Conservation (phyloP, 2,329 filamentous ascomycete genomes). For the Thermomyces lanuginosus region DNA sequence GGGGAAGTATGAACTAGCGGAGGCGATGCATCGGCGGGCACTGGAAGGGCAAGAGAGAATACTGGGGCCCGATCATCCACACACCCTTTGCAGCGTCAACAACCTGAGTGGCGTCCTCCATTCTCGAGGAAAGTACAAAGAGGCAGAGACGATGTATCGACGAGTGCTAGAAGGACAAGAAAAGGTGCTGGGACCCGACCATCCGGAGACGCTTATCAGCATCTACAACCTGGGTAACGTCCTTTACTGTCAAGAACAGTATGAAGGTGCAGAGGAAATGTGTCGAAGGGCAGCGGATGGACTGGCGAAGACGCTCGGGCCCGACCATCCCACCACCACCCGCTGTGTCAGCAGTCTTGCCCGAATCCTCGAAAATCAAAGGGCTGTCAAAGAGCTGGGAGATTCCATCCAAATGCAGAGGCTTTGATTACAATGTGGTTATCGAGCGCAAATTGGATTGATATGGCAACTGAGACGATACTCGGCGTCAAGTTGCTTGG, state of each 20-base stretch:
- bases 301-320: conserved; percentile 4
- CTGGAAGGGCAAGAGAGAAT: not conserved
- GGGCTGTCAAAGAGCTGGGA: too few species aligned
- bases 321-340: conserved; percentile 9
- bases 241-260: not conserved
- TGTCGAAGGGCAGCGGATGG: conserved; percentile 2
- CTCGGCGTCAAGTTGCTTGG: too few species aligned
- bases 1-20: too few species aligned
- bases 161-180: conserved; percentile 4
- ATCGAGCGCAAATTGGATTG: too few species aligned
- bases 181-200: conserved; percentile 3
- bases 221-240: conserved; percentile 6
- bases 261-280: not conserved
- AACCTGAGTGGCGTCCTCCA: too few species aligned
- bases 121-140: too few species aligned
- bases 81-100: not conserved
- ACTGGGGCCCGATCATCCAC: not conserved
- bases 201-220: conserved; percentile 9
- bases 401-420: too few species aligned
- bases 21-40: not conserved
- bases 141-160: conserved; percentile 6
- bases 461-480: too few species aligned
- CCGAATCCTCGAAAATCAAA: too few species aligned
- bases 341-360: too few species aligned
- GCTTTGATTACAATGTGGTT: too few species aligned